Evolutionary conservation across 176 grass and related monocot species (phyloP).

Genomic region (Calamus simplicifolius): DNA sequence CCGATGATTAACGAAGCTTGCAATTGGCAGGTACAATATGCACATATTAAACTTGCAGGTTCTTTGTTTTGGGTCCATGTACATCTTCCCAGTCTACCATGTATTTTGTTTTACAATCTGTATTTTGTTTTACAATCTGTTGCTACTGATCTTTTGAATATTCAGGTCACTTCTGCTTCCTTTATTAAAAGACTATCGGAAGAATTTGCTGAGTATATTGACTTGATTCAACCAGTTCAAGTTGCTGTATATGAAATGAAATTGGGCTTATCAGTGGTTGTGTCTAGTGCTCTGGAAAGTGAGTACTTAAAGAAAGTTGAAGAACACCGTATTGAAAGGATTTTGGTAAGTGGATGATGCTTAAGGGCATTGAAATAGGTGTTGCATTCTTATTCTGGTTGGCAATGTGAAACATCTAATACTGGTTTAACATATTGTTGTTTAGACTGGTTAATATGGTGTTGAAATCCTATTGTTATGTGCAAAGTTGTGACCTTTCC

Average conservation of each 20-base stretch:
- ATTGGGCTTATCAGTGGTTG: constrained; percentile 64
- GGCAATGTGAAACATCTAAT: no score
- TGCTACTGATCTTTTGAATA: no score
- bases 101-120: no score
- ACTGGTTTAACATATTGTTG: no score
- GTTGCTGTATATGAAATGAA: constrained; percentile 97
- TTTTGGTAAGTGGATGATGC: constrained; percentile 48
- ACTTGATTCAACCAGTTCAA: constrained; percentile 93
- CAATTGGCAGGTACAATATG: constrained; percentile 72
- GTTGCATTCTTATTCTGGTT: no score
- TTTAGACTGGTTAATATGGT: no score
- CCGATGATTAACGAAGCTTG: constrained; percentile 50
- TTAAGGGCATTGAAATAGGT: background rate
- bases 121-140: no score
- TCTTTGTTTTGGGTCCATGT: background rate
- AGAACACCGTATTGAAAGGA: constrained; percentile 45
- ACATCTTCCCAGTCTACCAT: no score
- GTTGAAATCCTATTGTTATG: no score
- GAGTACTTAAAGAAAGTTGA: constrained; percentile 60
- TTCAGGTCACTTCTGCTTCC: constrained; percentile 52
- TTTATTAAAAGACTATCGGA: constrained; percentile 76
- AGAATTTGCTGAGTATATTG: constrained; percentile 66
- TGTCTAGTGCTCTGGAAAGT: constrained; percentile 61
- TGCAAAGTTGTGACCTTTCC: no score
- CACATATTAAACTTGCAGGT: constrained; percentile 8